Evolutionary conservation across 306 rosid species (phyloP).

Genomic region (Dryas drummondii): DNA sequence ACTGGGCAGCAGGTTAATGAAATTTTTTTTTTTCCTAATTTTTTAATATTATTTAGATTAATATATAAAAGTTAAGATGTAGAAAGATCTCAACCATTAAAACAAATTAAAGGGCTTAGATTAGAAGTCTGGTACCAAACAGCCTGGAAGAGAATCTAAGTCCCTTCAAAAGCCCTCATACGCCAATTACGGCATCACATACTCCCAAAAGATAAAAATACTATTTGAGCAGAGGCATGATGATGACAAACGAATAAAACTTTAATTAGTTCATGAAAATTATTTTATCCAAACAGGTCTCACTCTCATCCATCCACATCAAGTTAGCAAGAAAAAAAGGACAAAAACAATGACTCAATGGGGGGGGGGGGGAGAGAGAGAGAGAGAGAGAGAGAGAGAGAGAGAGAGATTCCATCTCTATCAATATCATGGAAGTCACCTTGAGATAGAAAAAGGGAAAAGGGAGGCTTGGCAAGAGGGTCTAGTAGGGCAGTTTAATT

Average conservation of each 20-base stretch:
- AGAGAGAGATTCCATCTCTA: constrained; percentile 15
- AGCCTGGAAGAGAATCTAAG: no score
- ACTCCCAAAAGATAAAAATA: not conserved
- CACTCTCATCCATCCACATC: constrained; percentile 20
- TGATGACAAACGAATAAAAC: constrained; percentile 5
- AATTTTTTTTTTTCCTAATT: no score
- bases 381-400: not conserved
- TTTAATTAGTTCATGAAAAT: not conserved
- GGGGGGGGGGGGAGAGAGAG: no score
- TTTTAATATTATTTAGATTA: no score
- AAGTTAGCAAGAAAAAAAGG: not conserved
- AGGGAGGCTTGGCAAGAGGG: constrained; percentile 3
- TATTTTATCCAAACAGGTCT: constrained; percentile 5
- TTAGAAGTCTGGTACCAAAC: no score
- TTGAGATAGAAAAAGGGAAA: not conserved
- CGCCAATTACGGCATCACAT: constrained; percentile 30
- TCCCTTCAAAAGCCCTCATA: not conserved
- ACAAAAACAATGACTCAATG: constrained; percentile 6
- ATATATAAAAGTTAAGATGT: no score
- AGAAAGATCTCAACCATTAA: no score
- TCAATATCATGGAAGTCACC: constrained; percentile 15
- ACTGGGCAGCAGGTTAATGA: no score
- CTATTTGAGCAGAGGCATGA: not conserved
- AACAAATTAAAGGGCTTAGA: no score
- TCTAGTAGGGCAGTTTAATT: constrained; percentile 1